phyloP scores from a whole-genome alignment of 2,329 filamentous ascomycete species.

The Ploettnerulaceae sp. region DNA sequence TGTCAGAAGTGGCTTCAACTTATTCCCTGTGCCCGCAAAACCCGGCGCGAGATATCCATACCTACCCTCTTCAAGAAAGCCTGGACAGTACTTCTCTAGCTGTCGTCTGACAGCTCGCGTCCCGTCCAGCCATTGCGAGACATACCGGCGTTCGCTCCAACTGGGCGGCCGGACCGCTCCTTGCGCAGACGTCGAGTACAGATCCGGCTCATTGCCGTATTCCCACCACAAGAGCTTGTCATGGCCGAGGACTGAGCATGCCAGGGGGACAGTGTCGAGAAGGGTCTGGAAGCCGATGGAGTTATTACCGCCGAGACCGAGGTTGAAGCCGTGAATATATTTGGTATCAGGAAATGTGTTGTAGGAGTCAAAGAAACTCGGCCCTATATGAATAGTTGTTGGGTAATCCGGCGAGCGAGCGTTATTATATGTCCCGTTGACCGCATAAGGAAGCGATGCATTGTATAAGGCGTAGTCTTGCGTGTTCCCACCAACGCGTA shows the following conservation, averaged over 20 bases:
- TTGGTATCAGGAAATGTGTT: conserved; percentile 49
- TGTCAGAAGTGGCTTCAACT: conserved; percentile 44
- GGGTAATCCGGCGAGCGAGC: conserved; percentile 53
- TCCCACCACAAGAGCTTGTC: conserved; percentile 53
- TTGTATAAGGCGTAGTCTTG: conserved; percentile 62
- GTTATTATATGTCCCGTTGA: conserved; percentile 49
- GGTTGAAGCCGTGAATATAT: conserved; percentile 59
- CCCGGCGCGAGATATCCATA: conserved; percentile 54
- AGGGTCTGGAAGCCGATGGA: conserved; percentile 48
- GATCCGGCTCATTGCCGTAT: conserved; percentile 61
- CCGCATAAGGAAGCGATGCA: conserved; percentile 43
- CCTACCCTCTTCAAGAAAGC: conserved; percentile 37
- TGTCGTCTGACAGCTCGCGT: conserved; percentile 44
- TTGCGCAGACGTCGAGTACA: conserved; percentile 50
- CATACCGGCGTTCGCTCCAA: conserved; percentile 52
- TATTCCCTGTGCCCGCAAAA: conserved; percentile 49
- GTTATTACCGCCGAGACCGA: conserved; percentile 46
- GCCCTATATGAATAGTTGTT: conserved; percentile 54
- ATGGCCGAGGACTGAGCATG: conserved; percentile 49
- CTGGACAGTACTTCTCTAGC: conserved; percentile 46
- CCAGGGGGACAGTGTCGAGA: conserved; percentile 49
- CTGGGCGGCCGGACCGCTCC: conserved; percentile 45
- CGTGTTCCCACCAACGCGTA: conserved; percentile 62
- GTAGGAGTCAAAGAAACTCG: conserved; percentile 60
- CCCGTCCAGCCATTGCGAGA: conserved; percentile 53